phyloP scores from a whole-genome alignment of 495 filamentous ascomycete species.

The Penicillium roqueforti region DNA sequence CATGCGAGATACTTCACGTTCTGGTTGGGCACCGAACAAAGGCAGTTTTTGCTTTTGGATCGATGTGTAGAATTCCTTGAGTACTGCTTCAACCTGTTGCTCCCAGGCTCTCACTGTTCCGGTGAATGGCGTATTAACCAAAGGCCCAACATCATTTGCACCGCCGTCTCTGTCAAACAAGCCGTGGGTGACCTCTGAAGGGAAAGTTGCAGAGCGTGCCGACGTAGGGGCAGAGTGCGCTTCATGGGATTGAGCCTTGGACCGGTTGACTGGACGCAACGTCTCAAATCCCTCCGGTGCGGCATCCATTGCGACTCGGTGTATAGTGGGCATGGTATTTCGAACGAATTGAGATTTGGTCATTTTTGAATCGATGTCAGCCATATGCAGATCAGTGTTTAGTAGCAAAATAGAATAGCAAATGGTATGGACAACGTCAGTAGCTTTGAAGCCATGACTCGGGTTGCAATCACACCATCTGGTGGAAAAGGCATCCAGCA shows the following conservation, averaged over 20 bases:
- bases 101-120: constrained; percentile 83
- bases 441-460: constrained; percentile 87
- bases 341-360: constrained; percentile 89
- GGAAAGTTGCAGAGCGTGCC: constrained; percentile 24
- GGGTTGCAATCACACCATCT: constrained; percentile 95
- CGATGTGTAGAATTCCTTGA: constrained; percentile 88
- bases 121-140: constrained; percentile 75
- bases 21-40: constrained; percentile 62
- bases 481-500: constrained; percentile 79
- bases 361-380: constrained; percentile 96
- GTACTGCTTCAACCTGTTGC: constrained; percentile 77
- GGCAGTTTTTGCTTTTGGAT: constrained; percentile 83
- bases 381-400: constrained; percentile 93
- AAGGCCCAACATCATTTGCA: constrained; percentile 45
- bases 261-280: constrained; percentile 40
- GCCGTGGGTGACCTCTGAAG: constrained; percentile 15
- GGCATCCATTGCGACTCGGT: constrained; percentile 66
- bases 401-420: constrained; percentile 92
- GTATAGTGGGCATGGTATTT: constrained; percentile 91
- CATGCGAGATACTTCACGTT: constrained; percentile 36
- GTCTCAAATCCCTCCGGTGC: constrained; percentile 63
- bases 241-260: constrained; percentile 16
- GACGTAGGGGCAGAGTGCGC: constrained; percentile 15
- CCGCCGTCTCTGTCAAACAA: constrained; percentile 23
- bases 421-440: constrained; percentile 93